phyloP scores from a whole-genome alignment of 176 grass and related monocot genomes.

The Musa troglodytarum region DNA sequence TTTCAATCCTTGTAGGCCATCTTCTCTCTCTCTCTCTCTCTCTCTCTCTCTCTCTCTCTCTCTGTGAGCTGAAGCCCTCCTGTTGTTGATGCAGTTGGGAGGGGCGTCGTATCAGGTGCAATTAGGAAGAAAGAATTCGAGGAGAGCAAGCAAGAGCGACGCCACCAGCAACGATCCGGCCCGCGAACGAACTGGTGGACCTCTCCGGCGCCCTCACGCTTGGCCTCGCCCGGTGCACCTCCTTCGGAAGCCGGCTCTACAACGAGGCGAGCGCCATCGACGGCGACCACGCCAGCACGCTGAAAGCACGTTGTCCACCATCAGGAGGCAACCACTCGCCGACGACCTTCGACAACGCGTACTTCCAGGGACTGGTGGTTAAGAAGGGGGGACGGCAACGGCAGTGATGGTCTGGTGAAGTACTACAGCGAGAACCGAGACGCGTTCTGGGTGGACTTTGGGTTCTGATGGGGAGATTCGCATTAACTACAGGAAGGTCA shows the following conservation, averaged over 20 bases:
- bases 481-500: slow-evolving; percentile 27
- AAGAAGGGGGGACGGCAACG: slow-evolving; percentile 37
- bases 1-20: neutral
- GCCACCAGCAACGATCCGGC: slow-evolving; percentile 57
- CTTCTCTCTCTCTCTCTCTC: too few relatives aligned
- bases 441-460: slow-evolving; percentile 67
- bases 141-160: slow-evolving; percentile 51
- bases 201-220: slow-evolving; percentile 68
- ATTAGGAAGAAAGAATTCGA: slow-evolving; percentile 53
- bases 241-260: slow-evolving; percentile 57
- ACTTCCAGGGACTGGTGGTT: slow-evolving; percentile 38
- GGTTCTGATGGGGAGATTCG: slow-evolving; percentile 22
- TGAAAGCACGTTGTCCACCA: slow-evolving; percentile 35
- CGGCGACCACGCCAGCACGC: slow-evolving; percentile 26
- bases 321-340: slow-evolving; percentile 37
- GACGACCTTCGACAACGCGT: slow-evolving; percentile 45
- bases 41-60: too few relatives aligned
- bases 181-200: slow-evolving; percentile 50
- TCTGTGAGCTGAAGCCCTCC: too few relatives aligned
- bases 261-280: slow-evolving; percentile 58
- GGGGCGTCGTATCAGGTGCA: slow-evolving; percentile 53
- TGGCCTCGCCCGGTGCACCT: slow-evolving; percentile 57
- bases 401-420: slow-evolving; percentile 44
- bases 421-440: slow-evolving; percentile 37
- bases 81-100: slow-evolving; percentile 34